phyloP scores from a whole-genome alignment of 2,329 filamentous ascomycete species.

The Fusarium coffeatum region DNA sequence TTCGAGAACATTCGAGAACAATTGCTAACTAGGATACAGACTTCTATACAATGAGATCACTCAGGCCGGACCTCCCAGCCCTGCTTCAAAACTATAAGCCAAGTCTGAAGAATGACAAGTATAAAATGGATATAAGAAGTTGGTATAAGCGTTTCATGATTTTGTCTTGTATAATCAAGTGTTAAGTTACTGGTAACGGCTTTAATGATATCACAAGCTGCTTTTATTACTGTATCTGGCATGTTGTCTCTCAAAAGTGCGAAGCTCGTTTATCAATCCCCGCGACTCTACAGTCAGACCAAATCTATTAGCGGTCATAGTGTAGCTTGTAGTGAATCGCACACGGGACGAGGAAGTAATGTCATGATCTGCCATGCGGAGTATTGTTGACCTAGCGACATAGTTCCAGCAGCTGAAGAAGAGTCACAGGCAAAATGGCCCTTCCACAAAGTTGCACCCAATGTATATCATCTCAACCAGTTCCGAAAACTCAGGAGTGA shows the following conservation, averaged over 20 bases:
- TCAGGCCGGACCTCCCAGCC: slow-evolving; percentile 70
- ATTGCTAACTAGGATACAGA: slow-evolving; percentile 56
- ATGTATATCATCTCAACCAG: not conserved
- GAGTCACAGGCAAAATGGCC: not conserved
- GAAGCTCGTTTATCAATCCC: not conserved
- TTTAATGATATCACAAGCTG: slow-evolving; percentile 35
- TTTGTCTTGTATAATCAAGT: slow-evolving; percentile 22
- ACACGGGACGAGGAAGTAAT: not conserved
- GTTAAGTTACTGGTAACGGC: slow-evolving; percentile 7
- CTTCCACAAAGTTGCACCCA: not conserved
- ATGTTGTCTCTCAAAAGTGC: slow-evolving; percentile 13
- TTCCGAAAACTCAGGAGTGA: not conserved
- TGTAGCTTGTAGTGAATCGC: not conserved
- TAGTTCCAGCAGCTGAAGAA: not conserved
- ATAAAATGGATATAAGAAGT: slow-evolving; percentile 16
- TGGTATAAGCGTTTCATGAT: slow-evolving; percentile 32
- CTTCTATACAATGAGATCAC: slow-evolving; percentile 91
- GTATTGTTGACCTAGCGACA: not conserved
- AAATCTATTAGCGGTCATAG: not conserved
- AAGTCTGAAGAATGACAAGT: slow-evolving; percentile 1
- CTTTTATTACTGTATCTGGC: slow-evolving; percentile 15
- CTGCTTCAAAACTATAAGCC: slow-evolving; percentile 71
- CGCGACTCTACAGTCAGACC: too few relatives aligned
- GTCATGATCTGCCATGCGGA: not conserved
- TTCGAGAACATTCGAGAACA: not conserved